Conservation (phyloP, 768 basidiomycete species). For the Exsudoporus frostii region DNA sequence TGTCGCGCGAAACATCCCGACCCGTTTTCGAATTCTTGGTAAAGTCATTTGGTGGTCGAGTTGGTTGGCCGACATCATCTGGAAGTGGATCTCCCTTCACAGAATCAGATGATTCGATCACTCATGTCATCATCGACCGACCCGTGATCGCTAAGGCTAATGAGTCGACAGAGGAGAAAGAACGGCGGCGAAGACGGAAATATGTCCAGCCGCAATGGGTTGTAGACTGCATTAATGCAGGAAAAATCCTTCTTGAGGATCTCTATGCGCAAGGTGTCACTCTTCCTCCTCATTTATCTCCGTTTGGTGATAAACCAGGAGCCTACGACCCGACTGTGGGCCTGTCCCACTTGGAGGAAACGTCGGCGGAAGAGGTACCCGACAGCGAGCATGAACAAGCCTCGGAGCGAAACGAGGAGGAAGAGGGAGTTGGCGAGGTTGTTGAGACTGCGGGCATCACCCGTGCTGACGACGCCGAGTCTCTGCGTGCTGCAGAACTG, state of each 20-base stretch:
- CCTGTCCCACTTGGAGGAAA: slow-evolving; percentile 17
- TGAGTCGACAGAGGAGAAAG: slow-evolving; percentile 57
- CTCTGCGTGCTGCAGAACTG: slow-evolving; percentile 82
- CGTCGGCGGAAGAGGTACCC: slow-evolving; percentile 29
- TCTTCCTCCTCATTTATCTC: slow-evolving; percentile 93
- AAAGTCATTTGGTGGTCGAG: slow-evolving; percentile 85
- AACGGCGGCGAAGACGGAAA: slow-evolving; percentile 65
- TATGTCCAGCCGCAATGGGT: slow-evolving; percentile 98
- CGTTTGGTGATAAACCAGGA: slow-evolving; percentile 80
- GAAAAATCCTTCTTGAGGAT: slow-evolving; percentile 80
- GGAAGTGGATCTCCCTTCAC: slow-evolving; percentile 79
- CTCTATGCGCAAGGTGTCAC: slow-evolving; percentile 80
- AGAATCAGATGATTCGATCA: slow-evolving; percentile 79
- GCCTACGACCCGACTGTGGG: slow-evolving; percentile 67
- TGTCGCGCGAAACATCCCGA: slow-evolving; percentile 90
- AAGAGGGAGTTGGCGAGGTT: slow-evolving; percentile 30
- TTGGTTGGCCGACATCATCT: slow-evolving; percentile 84
- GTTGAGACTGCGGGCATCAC: slow-evolving; percentile 28
- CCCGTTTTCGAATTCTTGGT: slow-evolving; percentile 93
- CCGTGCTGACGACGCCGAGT: slow-evolving; percentile 55
- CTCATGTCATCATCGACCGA: slow-evolving; percentile 93
- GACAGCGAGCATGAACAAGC: slow-evolving; percentile 29
- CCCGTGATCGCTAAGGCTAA: slow-evolving; percentile 52
- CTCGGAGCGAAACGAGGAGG: slow-evolving; percentile 18
- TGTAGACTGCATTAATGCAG: slow-evolving; percentile 90